Conservation (phyloP, 2,329 filamentous ascomycete species). For the Fusarium pininemorale region DNA sequence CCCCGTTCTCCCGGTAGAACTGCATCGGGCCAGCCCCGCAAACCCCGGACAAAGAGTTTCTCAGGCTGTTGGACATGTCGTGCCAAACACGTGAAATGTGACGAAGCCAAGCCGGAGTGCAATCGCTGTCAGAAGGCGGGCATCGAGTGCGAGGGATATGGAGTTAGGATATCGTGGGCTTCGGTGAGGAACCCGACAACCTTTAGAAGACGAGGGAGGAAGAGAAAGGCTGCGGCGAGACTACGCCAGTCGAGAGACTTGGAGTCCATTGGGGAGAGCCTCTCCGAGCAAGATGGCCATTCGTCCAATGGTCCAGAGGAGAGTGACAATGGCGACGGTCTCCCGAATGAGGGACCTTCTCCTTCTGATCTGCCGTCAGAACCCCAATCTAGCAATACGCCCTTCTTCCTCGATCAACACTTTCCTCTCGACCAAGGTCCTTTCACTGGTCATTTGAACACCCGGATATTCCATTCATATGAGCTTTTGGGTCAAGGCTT, state of each 20-base stretch:
- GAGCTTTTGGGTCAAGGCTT: constrained; percentile 30
- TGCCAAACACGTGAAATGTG: constrained; percentile 40
- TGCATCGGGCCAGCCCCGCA: constrained; percentile 27
- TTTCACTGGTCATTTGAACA: constrained; percentile 13
- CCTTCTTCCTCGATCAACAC: not conserved
- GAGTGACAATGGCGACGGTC: not conserved
- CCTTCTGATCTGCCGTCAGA: not conserved
- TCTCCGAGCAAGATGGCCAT: not conserved
- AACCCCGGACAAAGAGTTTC: constrained; percentile 40
- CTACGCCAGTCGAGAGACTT: not conserved
- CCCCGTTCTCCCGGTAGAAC: constrained; percentile 1
- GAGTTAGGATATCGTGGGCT: constrained; percentile 37
- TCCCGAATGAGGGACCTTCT: not conserved
- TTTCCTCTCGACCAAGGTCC: not conserved
- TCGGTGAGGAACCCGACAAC: constrained; percentile 38
- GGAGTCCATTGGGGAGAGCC: not conserved
- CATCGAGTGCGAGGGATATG: constrained; percentile 36
- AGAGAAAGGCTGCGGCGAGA: constrained; percentile 1
- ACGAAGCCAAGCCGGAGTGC: constrained; percentile 33
- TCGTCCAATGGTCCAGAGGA: not conserved
- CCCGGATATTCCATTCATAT: constrained; percentile 33
- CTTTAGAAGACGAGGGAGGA: constrained; percentile 10
- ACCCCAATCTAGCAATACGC: not conserved
- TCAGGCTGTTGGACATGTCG: constrained; percentile 42
- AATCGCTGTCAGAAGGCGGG: constrained; percentile 33